phyloP scores from a whole-genome alignment of 495 filamentous ascomycete species.

The Tuber indicum region DNA sequence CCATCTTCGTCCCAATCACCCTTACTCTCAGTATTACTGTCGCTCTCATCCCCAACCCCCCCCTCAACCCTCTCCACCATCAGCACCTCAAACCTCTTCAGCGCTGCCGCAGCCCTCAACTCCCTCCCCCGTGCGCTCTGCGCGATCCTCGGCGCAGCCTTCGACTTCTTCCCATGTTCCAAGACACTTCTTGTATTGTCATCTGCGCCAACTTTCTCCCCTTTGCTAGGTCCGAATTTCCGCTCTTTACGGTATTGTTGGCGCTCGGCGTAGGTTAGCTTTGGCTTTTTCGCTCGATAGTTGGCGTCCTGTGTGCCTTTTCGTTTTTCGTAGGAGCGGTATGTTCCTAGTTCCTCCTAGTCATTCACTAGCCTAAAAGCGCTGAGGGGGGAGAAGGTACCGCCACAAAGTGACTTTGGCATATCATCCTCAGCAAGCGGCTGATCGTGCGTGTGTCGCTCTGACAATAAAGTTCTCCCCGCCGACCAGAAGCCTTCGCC shows the following conservation, averaged over 20 bases:
- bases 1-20: constrained; percentile 40
- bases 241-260: constrained; percentile 58
- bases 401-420: constrained; percentile 63
- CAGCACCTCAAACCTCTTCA: constrained; percentile 62
- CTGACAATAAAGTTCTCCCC: constrained; percentile 55
- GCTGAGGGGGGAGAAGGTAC: constrained; percentile 47
- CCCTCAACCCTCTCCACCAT: constrained; percentile 44
- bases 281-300: constrained; percentile 44
- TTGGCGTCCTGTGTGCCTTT: constrained; percentile 44
- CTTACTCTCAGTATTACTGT: constrained; percentile 39
- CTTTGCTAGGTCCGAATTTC: constrained; percentile 63
- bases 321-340: constrained; percentile 51
- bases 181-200: constrained; percentile 55
- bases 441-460: constrained; percentile 51
- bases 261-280: constrained; percentile 56
- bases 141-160: constrained; percentile 67
- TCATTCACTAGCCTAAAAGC: neutral
- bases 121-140: constrained; percentile 64
- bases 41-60: constrained; percentile 21
- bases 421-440: constrained; percentile 50
- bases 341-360: constrained; percentile 17
- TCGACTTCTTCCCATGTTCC: constrained; percentile 62
- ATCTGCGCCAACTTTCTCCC: constrained; percentile 61
- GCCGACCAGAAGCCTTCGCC: constrained; percentile 74
- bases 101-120: constrained; percentile 65